Evolutionary conservation across 2,329 filamentous ascomycete genomes (phyloP), one percentile per base, ranked within the genome.

Genomic region (Trichoderma polysporum): DNA sequence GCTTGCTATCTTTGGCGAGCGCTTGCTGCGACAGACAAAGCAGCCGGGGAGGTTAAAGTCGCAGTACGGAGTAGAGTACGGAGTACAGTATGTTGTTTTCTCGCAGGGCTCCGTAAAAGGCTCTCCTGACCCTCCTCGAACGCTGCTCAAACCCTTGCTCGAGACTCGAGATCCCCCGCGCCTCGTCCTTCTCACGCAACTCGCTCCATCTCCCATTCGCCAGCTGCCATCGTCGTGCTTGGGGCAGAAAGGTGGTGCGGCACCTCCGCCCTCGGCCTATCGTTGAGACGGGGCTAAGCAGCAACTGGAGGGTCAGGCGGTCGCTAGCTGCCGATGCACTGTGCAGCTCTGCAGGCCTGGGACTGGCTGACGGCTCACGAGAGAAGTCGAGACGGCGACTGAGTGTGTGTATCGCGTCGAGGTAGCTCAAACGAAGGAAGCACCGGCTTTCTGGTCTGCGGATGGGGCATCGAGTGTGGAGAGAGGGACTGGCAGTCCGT

Each of bases 301-400:
- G 56, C 57, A 31, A 54, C 57, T 45, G 35, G 65, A 56, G 53
- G 53, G 56, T 64, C 59, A 68, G 60, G 60, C 59, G 59, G 60
- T 56, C 65, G 52, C n/a, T 49, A 50, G 62, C 62, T 65, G 62
- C 54, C 52, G 60, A 57, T 60, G 54, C 66, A 68, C 66, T 64
- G 66, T 64, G 66, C 66, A 60, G 41, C 58, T 57, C 52, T 45
- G 58, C 66, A 54, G 58, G 50, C 37, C 47, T 39, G 22, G 27
- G 59, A 53, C 59, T 52, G 57, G 35, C 49, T 49, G 25, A 50
- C 61, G 50, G 9, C 31, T 19, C 12, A 47, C 19, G 22, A 29
- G 13, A 27, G 22, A 10, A 22, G 41, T 19, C 41, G 41, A 45
- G 41, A 45, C 41, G 41, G 41, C 41, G 41, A 45, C 13, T 50